phyloP scores from a whole-genome alignment of 495 filamentous ascomycete genomes.

The Penicillium canariense region DNA sequence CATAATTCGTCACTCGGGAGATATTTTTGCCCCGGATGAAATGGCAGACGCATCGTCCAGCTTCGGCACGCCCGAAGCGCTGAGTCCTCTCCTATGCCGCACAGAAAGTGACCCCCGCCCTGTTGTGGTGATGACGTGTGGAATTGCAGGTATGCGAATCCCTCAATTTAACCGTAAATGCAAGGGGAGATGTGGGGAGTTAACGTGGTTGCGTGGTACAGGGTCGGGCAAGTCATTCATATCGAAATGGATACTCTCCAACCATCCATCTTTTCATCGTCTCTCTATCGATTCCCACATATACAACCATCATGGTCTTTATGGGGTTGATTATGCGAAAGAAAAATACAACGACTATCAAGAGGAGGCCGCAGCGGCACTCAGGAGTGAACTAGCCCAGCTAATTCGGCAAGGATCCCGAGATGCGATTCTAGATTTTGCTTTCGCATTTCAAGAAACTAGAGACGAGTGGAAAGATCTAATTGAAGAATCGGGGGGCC shows the following conservation, averaged over 20 bases:
- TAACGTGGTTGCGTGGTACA: background rate
- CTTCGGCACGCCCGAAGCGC: conserved; percentile 7
- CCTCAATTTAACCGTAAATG: background rate
- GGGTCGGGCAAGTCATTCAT: conserved; percentile 22
- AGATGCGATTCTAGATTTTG: conserved; percentile 34
- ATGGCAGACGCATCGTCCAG: background rate
- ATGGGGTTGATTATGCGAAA: conserved; percentile 29
- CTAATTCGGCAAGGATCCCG: conserved; percentile 22
- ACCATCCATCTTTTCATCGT: conserved; percentile 64
- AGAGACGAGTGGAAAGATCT: conserved; percentile 32
- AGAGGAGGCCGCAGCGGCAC: conserved; percentile 27
- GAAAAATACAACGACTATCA: conserved; percentile 32
- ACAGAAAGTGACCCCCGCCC: conserved; percentile 15
- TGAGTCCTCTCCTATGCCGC: conserved; percentile 4
- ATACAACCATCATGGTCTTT: conserved; percentile 34
- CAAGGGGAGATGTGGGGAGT: too few relatives aligned
- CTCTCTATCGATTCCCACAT: conserved; percentile 35
- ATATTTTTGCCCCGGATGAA: background rate
- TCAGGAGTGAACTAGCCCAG: conserved; percentile 12
- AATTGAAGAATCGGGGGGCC: conserved; percentile 27
- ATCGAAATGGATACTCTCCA: conserved; percentile 46
- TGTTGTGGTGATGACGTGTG: conserved; percentile 18
- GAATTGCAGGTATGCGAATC: conserved; percentile 13
- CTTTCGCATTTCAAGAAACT: conserved; percentile 31
- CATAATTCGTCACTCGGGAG: background rate